A percentile compares a stretch with the other conserved stretches of the same genome.
These are phyloP conservation scores for Yamadazyma endophytica DNA, from an alignment of 805 yeast species.

Conservation along the genomic window DNA sequence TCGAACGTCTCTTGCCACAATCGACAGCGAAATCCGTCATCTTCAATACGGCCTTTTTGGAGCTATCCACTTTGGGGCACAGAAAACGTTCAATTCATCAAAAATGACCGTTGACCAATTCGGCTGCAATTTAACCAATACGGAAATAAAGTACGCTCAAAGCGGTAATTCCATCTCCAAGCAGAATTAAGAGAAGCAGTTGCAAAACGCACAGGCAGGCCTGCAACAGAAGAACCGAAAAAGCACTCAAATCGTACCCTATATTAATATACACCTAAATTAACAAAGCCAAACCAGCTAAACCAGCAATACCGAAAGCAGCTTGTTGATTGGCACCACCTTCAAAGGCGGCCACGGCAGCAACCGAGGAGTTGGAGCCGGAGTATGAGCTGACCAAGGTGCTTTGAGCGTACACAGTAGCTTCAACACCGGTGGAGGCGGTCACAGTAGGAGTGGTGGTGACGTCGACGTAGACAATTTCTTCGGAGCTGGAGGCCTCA, in stretches of 20 bases:
- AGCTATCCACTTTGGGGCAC: no score
- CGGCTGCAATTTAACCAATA: no score
- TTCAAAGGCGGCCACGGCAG: conserved; percentile 21
- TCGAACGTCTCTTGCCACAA: no score
- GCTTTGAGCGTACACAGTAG: conserved; percentile 34
- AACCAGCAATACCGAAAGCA: conserved; percentile 33
- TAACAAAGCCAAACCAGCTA: conserved; percentile 32
- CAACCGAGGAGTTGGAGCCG: conserved; percentile 9
- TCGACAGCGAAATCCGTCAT: no score
- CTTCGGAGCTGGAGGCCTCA: conserved; percentile 12
- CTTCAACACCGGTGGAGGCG: conserved; percentile 43
- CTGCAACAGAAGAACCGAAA: no score
- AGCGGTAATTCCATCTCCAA: no score
- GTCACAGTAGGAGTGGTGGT: conserved; percentile 49
- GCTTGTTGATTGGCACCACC: conserved; percentile 28
- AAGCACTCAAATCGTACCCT: not conserved
- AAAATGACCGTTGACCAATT: no score
- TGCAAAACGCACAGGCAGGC: no score
- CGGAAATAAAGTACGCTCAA: no score
- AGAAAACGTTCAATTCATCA: no score
- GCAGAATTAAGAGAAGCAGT: no score
- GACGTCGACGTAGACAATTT: conserved; percentile 38
- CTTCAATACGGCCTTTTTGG: no score
- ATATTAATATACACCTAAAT: conserved; percentile 3
- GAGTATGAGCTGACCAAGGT: conserved; percentile 33